These are phyloP conservation scores for Hypocreales sp. DNA, from an alignment of 2,329 filamentous ascomycete genomes.

Conservation along the genomic window DNA sequence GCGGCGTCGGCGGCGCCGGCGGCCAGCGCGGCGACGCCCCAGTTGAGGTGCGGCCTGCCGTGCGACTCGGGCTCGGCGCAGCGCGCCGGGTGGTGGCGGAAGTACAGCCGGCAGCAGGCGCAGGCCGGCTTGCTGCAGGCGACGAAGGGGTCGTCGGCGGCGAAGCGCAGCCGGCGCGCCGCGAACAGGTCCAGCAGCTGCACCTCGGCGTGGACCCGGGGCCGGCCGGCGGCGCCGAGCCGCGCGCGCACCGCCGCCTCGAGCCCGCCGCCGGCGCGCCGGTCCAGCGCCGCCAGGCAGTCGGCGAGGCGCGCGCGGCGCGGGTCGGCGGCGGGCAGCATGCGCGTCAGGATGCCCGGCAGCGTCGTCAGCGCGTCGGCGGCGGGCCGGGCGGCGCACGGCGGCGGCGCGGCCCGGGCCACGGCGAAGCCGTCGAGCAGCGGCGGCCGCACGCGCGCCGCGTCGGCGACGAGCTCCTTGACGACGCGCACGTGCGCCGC, in stretches of 20 bases:
- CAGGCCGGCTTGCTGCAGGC: conserved; percentile 34
- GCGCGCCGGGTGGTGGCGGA: conserved; percentile 17
- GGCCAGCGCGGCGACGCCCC: conserved; percentile 1
- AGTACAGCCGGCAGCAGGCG: conserved; percentile 27
- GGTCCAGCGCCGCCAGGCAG: background rate
- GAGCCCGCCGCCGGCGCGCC: background rate
- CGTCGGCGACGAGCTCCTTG: conserved; percentile 19
- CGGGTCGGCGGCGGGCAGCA: conserved; percentile 8
- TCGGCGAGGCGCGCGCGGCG: background rate
- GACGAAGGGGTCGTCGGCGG: conserved; percentile 23
- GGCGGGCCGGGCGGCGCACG: conserved; percentile 7
- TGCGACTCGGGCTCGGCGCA: conserved; percentile 2
- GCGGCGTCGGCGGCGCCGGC: background rate
- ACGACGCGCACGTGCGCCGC: conserved; percentile 24
- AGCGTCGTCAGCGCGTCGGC: conserved; percentile 14
- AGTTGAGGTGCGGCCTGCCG: conserved; percentile 2
- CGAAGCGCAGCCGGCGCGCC: conserved; percentile 13
- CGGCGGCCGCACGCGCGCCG: conserved; percentile 10
- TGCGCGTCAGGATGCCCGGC: conserved; percentile 14
- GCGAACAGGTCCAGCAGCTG: conserved; percentile 28
- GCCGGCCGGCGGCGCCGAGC: background rate
- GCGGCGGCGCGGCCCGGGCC: conserved; percentile 5
- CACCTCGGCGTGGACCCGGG: conserved; percentile 24
- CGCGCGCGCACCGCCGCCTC: conserved; percentile 1
- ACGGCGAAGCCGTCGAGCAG: conserved; percentile 17